Evolutionary conservation across 2,329 filamentous ascomycete genomes (phyloP), one percentile per base, ranked within the genome.

Genomic region (Aspergillus clavatus): DNA sequence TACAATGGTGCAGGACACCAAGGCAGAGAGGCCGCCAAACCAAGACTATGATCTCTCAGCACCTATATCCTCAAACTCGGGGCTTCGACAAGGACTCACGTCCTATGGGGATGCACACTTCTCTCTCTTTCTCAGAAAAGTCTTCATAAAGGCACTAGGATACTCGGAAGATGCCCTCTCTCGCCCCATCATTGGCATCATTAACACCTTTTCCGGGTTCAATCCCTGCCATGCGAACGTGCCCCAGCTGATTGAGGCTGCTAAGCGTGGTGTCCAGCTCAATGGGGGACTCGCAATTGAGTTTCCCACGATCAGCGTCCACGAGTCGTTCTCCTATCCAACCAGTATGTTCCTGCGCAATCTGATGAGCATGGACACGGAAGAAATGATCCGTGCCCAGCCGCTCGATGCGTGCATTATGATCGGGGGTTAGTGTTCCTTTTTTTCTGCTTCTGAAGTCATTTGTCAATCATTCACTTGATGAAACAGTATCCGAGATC

Each of bases 291-390:
- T 88, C 22, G 81, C 84, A 0, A 75, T 88, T 18, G 83, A 87
- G 28, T 88, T 88, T 52, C 84, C 84, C 0, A 88, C 84, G 0
- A 87, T 89, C 43, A 86, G 81, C 50, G 59, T 88, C 0, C 81
- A 84, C 53, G 84, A 88, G 71, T 77, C 73, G 2, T 88, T 89
- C 59, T 74, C 84, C 0, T 72, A 76, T 36, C 84, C 84, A 2
- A 87, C 84, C 4, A 87, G 83, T 67, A 87, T 89, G 85, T 87
- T 81, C 44, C 59, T 88, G 38, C 67, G 85, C 24, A 88, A 88
- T 52, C 58, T 88, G 45, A 88, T 89, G 84, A 83, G 81, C 53
- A 86, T 88, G 82, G 85, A 88, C 58, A 88, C 85, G 0, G 85
- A 88, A 62, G 84, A 88, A 69, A 88, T 88, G 84, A 81, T 87